Evolutionary conservation across 1,284 basidiomycete species (phyloP), one percentile per base, ranked within the genome.

Genomic region (Athelia psychrophila): DNA sequence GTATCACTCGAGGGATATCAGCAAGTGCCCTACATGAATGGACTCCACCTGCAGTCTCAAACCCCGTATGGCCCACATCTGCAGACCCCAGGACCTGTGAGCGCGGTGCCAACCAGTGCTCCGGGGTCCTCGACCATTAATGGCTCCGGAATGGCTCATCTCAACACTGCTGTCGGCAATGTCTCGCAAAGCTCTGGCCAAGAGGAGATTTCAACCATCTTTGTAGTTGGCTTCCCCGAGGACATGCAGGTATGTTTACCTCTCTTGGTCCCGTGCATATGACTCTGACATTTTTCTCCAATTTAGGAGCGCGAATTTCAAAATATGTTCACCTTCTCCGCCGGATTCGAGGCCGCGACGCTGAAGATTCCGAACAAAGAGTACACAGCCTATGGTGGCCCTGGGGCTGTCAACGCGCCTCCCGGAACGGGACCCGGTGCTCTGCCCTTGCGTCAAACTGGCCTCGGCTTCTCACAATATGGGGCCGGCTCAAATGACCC

Each of bases 191-290:
- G 59, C 20, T 64, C 56, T 48, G 47, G 56, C 22, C 83, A 88
- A 54, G 95, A 98, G 66, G 95, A 98, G 61, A 98, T 98, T 54
- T 95, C 92, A 19, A 99, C 96, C 2, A 96, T 99, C 57, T 99
- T 99, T 62, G 95, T 99, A 1, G 96, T 98, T 25, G 96, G 96
- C 1, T 99, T 99, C 69, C 96, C 96, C 2, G 97, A 99, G 58
- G 96, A 99, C 66, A 98, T 99, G 91, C 88, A 91, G 79, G 95
- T 92, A 63, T 46, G 63, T 46, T 50, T 44, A 52, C 50, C 56
- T 47, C 49, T 57, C 50, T n/a, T n/a, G n/a, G 53, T n/a, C 4
- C n/a, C 25, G 20, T 40, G 49, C 12, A 51, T 53, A 45, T 32
- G 35, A 40, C 6, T 48, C 50, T 40, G 13, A 56, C 27, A 52